Evolutionary conservation across 2,329 filamentous ascomycete species (phyloP).

Genomic region (Uncinocarpus reesii): DNA sequence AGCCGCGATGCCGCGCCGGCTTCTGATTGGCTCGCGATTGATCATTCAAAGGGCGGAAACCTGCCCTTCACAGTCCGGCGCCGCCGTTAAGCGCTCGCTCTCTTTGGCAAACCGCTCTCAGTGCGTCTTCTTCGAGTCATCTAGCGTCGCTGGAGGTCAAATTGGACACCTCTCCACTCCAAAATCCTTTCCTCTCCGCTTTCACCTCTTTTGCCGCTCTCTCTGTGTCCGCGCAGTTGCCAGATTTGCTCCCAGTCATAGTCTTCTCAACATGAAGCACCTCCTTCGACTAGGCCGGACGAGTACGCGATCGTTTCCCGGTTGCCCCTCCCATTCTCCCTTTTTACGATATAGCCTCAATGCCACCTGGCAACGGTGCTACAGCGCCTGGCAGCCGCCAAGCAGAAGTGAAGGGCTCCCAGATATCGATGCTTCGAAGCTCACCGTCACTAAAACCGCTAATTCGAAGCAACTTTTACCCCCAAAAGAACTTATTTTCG

Average conservation of each 20-base stretch:
- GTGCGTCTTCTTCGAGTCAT: not conserved
- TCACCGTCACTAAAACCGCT: slow-evolving; percentile 62
- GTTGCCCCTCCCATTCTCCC: not conserved
- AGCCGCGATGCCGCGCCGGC: not conserved
- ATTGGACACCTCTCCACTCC: not conserved
- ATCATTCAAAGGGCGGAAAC: slow-evolving; percentile 1
- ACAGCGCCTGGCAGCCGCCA: slow-evolving; percentile 31
- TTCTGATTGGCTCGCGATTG: slow-evolving; percentile 7
- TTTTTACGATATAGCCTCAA: slow-evolving; percentile 6
- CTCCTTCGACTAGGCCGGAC: slow-evolving; percentile 4
- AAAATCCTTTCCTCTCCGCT: slow-evolving; percentile 1
- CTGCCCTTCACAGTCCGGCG: not conserved
- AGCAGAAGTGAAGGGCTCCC: slow-evolving; percentile 38
- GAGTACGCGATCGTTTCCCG: slow-evolving; percentile 8
- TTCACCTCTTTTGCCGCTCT: not conserved
- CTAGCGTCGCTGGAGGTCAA: not conserved
- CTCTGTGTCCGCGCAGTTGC: not conserved
- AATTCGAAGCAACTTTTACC: slow-evolving; percentile 65
- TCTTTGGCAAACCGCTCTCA: not conserved
- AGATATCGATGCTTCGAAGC: slow-evolving; percentile 65
- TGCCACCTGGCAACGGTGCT: slow-evolving; percentile 34
- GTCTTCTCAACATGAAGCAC: slow-evolving; percentile 4
- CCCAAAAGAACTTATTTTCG: slow-evolving; percentile 77
- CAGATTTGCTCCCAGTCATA: not conserved
- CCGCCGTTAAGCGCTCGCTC: slow-evolving; percentile 12